Percentiles rank a stretch among this genome's conserved stretches.
phyloP scores from a whole-genome alignment of 139 green algal genomes.

The Coelastrella sp. region DNA sequence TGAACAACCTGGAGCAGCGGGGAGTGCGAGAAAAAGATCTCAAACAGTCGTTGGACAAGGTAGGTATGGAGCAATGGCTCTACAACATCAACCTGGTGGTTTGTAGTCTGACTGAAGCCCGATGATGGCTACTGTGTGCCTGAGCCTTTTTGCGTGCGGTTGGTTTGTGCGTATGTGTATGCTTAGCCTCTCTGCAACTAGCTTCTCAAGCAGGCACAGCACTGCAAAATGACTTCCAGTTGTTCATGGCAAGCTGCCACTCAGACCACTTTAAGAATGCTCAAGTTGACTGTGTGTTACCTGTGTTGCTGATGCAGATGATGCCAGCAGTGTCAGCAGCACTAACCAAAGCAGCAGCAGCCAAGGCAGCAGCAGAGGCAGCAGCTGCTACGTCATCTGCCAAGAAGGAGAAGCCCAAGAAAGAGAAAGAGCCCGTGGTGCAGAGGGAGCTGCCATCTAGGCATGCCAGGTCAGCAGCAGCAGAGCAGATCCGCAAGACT shows the following conservation, averaged over 20 bases:
- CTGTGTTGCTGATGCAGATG: neutral
- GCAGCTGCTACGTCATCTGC: neutral
- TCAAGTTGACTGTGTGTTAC: neutral
- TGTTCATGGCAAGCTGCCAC: no score
- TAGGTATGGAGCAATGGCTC: neutral
- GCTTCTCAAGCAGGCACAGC: no score
- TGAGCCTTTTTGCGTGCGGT: no score
- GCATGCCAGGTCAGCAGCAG: constrained; percentile 23
- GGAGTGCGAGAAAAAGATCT: constrained; percentile 71
- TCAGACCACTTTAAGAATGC: neutral
- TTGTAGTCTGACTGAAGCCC: no score
- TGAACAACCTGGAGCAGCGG: constrained; percentile 58
- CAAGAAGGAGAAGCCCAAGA: neutral
- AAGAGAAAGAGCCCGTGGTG: neutral
- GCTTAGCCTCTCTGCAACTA: no score
- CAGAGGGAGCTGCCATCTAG: neutral
- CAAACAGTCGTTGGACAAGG: constrained; percentile 57
- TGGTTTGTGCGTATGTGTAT: no score
- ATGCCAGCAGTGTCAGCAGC: constrained; percentile 7
- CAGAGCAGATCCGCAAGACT: constrained; percentile 47
- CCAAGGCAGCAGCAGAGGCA: neutral
- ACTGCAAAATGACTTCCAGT: no score
- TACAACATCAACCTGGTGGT: no score
- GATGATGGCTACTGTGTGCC: no score
- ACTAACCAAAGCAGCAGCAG: constrained; percentile 25